phyloP scores from a whole-genome alignment of 192 early-diverging fungal genomes.

The Entrophospora sp. region DNA sequence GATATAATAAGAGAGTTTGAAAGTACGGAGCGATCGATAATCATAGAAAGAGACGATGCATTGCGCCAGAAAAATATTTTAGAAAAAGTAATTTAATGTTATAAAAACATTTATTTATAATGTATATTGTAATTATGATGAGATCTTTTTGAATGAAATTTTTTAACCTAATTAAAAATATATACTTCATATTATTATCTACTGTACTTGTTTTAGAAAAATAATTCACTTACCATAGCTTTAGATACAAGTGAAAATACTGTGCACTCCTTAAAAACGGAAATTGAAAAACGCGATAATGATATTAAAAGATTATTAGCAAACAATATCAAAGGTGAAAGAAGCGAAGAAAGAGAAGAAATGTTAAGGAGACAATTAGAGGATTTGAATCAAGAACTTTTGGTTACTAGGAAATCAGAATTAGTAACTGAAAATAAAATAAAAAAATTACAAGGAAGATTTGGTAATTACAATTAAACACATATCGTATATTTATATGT shows the following conservation, averaged over 20 bases:
- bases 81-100: constrained; percentile 17
- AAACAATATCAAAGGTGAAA: constrained; percentile 22
- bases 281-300: constrained; percentile 24
- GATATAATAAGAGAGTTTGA: constrained; percentile 1
- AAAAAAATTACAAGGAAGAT: constrained; percentile 31
- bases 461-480: constrained; percentile 23
- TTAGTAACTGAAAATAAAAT: constrained; percentile 27
- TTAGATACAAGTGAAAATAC: constrained; percentile 18
- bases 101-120: neutral
- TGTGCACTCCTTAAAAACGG: constrained; percentile 14
- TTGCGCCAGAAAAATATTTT: neutral
- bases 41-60: constrained; percentile 10
- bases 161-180: no score
- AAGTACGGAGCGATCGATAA: neutral
- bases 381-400: constrained; percentile 34
- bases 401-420: constrained; percentile 27
- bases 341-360: constrained; percentile 29
- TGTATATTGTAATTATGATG: neutral
- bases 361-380: constrained; percentile 31
- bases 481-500: neutral
- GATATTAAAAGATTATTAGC: constrained; percentile 19
- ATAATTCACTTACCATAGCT: neutral
- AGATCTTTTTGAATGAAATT: no score
- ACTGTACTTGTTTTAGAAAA: neutral
- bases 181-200: no score